Evolutionary conservation across 2,329 filamentous ascomycete genomes (phyloP), one percentile per base, ranked within the genome.

Genomic region (Lasiodiplodia sp.): DNA sequence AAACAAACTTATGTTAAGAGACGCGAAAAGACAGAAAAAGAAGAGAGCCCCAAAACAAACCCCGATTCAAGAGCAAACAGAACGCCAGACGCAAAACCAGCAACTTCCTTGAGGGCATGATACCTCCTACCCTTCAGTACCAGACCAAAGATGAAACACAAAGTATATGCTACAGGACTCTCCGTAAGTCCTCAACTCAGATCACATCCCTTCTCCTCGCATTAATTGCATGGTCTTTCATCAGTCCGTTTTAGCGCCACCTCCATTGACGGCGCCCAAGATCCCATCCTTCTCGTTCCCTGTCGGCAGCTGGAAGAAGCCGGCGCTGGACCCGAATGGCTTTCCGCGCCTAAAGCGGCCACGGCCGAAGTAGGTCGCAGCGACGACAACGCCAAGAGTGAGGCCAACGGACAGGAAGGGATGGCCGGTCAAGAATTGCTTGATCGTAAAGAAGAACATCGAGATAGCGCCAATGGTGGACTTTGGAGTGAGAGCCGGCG

Each of bases 401-500:
- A 89, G 85, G 18, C 86, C 87, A 7, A 88, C 73, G 28, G 77
- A 77, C 8, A 86, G 72, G 66, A 82, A 75, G 1, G 84, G 84
- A 71, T 86, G 84, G 38, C 78, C 76, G n/a, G 75, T 73, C 25
- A 80, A 74, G 65, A 82, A 81, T 25, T 76, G 76, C 58, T 79
- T 79, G 25, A 83, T 71, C 4, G 77, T 78, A 71, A 82, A 82
- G 81, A 93, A 92, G 70, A 93, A 81, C 79, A 92, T 91, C 75
- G 91, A 87, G 70, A 95, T 82, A 68, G 86, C 86, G 66, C 88
- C 90, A 69, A 92, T 90, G n/a, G 92, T 94, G 71, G 91, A 88
- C 83, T 95, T 96, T 38, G 91, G 85, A 75, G 87, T 87, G 78
- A 96, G 91, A 76, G 90, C 88, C 57, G 91, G 87, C 60, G 90